Percentiles rank a stretch among this genome's conserved stretches.
Conservation (phyloP, 2,329 filamentous ascomycete genomes). For the Paracoccidioides lutzii region DNA sequence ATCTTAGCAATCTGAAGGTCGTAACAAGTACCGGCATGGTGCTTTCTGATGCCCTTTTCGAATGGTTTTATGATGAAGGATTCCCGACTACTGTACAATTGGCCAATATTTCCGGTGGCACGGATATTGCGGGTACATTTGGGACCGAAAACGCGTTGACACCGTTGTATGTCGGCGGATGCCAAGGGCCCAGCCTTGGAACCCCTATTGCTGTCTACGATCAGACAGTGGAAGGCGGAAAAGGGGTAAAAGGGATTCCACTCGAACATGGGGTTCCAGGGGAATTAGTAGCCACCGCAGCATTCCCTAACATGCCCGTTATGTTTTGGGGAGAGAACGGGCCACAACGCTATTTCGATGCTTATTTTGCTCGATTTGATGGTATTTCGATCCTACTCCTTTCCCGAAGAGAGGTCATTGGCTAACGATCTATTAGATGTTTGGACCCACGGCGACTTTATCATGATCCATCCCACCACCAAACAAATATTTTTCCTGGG, state of each 20-base stretch:
- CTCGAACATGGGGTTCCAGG: constrained; percentile 54
- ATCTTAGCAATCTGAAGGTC: constrained; percentile 47
- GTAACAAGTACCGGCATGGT: constrained; percentile 75
- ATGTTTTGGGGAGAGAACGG: constrained; percentile 46
- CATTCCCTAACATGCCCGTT: constrained; percentile 66
- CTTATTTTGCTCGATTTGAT: constrained; percentile 48
- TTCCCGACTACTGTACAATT: constrained; percentile 58
- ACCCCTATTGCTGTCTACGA: constrained; percentile 51
- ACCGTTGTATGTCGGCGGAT: constrained; percentile 50
- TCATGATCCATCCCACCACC: constrained; percentile 55
- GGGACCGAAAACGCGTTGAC: constrained; percentile 50
- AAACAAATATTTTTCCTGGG: constrained; percentile 34
- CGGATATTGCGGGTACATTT: constrained; percentile 47
- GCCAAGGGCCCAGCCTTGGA: constrained; percentile 41
- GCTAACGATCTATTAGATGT: constrained; percentile 40
- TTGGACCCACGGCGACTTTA: constrained; percentile 77
- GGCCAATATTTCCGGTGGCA: constrained; percentile 63
- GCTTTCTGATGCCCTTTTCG: constrained; percentile 59
- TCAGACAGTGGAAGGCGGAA: constrained; percentile 31
- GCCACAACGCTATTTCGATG: constrained; percentile 41
- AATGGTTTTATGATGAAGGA: constrained; percentile 64
- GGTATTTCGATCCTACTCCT: constrained; percentile 13
- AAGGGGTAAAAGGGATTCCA: constrained; percentile 37
- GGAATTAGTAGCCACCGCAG: constrained; percentile 56
- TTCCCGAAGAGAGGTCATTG: constrained; percentile 52